Evolutionary conservation across 495 filamentous ascomycete genomes (phyloP).

Genomic region (Hapsidospora chrysogenum): DNA sequence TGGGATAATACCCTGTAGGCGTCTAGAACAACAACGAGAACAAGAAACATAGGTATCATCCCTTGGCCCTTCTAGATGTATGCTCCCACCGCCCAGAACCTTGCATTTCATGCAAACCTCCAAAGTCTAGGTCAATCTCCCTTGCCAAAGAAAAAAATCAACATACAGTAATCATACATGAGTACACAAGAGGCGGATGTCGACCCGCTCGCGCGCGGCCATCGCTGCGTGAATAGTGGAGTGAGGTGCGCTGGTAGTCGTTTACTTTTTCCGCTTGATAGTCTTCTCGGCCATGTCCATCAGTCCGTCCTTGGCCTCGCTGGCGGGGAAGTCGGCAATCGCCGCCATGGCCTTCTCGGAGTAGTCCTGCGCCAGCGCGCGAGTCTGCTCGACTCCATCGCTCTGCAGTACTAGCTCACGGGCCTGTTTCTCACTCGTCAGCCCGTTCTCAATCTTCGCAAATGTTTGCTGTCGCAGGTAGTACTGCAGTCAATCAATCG

Average conservation of each 20-base stretch:
- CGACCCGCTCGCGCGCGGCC: too few species aligned
- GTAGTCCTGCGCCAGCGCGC: constrained; percentile 77
- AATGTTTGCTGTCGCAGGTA: not conserved
- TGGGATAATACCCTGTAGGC: too few species aligned
- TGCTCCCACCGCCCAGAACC: too few species aligned
- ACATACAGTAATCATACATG: too few species aligned
- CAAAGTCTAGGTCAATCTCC: too few species aligned
- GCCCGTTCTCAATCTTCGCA: constrained; percentile 2
- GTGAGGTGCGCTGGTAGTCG: not conserved
- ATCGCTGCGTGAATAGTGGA: too few species aligned
- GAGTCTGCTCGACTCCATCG: constrained; percentile 78
- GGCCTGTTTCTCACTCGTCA: constrained; percentile 36
- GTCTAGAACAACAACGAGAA: too few species aligned
- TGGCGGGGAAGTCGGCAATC: constrained; percentile 67
- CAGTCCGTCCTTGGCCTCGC: constrained; percentile 80
- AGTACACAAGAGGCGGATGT: too few species aligned
- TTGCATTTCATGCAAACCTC: too few species aligned
- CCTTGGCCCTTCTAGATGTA: too few species aligned
- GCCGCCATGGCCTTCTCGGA: constrained; percentile 74
- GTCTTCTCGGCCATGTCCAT: constrained; percentile 90
- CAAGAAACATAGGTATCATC: too few species aligned
- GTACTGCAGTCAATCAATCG: constrained; percentile 1
- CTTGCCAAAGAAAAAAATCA: too few species aligned
- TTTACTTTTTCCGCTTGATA: constrained; percentile 70
- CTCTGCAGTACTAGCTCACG: constrained; percentile 67